Percentiles rank a stretch among this genome's conserved stretches.
phyloP scores from a whole-genome alignment of 805 yeast genomes.

The Millerago galiae region DNA sequence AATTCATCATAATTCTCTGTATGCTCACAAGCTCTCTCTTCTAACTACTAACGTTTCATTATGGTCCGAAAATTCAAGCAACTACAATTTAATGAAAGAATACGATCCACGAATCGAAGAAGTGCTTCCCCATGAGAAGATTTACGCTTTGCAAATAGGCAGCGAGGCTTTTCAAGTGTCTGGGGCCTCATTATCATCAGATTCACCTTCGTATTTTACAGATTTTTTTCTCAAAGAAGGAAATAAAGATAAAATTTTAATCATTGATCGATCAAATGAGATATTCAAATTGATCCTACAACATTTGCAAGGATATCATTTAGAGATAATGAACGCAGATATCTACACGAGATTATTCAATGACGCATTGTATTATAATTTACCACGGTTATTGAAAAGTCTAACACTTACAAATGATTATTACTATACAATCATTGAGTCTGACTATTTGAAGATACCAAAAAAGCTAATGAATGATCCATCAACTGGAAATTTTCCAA shows the following conservation, averaged over 20 bases:
- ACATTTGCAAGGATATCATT: constrained; percentile 78
- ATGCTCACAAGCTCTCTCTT: too few relatives aligned
- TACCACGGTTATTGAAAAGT: constrained; percentile 46
- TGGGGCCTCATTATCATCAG: constrained; percentile 82
- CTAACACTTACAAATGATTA: constrained; percentile 45
- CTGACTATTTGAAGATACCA: constrained; percentile 51
- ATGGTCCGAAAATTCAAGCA: not conserved
- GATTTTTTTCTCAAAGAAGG: constrained; percentile 45
- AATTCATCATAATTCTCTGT: too few relatives aligned
- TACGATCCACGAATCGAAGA: constrained; percentile 40
- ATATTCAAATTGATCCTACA: constrained; percentile 59
- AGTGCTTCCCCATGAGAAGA: constrained; percentile 59
- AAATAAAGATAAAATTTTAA: constrained; percentile 36
- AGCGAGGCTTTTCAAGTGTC: constrained; percentile 53
- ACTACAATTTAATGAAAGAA: not conserved
- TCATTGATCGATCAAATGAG: constrained; percentile 68
- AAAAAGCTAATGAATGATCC: constrained; percentile 43
- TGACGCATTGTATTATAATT: constrained; percentile 68
- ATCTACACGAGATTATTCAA: constrained; percentile 56
- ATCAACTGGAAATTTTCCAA: constrained; percentile 60
- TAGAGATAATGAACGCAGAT: constrained; percentile 52
- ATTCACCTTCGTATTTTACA: constrained; percentile 86
- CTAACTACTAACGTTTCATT: too few relatives aligned
- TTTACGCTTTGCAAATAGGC: constrained; percentile 70
- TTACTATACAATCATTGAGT: constrained; percentile 52